Base-by-base conservation (phyloP, 306 rosid genomes). In the Rosa lucieae region DNA sequence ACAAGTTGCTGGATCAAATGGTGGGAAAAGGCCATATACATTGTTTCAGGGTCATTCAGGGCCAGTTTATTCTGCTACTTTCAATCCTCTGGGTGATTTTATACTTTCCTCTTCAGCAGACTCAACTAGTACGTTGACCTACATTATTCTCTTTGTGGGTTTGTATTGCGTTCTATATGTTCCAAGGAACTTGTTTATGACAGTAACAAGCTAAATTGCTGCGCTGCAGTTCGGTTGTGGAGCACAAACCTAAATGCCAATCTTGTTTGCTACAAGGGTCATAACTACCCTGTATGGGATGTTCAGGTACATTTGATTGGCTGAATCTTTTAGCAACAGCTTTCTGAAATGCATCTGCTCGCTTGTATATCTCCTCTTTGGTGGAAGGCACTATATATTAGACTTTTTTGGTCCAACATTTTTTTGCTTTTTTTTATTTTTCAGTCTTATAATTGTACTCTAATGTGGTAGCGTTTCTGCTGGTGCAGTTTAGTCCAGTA, bases 271-370 rank as follows among this genome's bases (percentile, higher is more conserved):
- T 95, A 93, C 82, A 95, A 91, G 91, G 99, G 98, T 84, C 98
- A 95, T 86, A 95, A 95, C 87, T 93, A 95, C 81, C 99, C 98
- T 37, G 98, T 93, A 62, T 95, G 99, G 99, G 99, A 95, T 90
- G 99, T 95, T 84, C 97, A 91, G 93, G 99, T 93, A 88, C 39
- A 76, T 75, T 46, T 52, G 68, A 53, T 82, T 46, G 49, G 61
- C 65, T 70, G 79, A 72, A 76, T 74, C 42, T 26, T 74, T 47
- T 42, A 40, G 42, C 14, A 42, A n/a, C 53, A n/a, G 35, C 17
- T 35, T 39, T 56, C 61, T 75, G 68, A 10, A 35, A 7, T 75
- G 79, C 61, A 61, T 46, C 68, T 76, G 51, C 62, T 47, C 63
- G 46, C 37, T 20, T 76, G 37, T 32, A 26, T 29, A 7, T 63